Evolutionary conservation across 2,329 filamentous ascomycete species (phyloP).

Genomic region (Boeremia exigua): DNA sequence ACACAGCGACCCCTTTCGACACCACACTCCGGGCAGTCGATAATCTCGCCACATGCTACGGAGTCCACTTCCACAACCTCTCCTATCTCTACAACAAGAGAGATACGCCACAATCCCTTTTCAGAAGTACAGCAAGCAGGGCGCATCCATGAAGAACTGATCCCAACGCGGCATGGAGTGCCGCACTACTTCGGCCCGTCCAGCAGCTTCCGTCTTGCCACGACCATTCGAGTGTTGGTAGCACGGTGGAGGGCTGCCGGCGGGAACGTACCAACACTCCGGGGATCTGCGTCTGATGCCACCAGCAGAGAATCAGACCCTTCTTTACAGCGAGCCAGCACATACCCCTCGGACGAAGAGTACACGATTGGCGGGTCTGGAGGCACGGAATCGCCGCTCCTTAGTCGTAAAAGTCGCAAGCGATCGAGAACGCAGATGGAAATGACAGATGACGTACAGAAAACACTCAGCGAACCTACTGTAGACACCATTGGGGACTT

Average conservation of each 20-base stretch:
- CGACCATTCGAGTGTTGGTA: conserved; percentile 27
- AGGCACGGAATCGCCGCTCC: conserved; percentile 1
- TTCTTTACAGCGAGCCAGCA: conserved; percentile 19
- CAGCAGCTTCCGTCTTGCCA: conserved; percentile 33
- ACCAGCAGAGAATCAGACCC: conserved; percentile 7
- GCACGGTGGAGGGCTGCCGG: conserved; percentile 29
- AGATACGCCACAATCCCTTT: conserved; percentile 23
- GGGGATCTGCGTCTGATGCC: conserved; percentile 11
- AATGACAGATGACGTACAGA: conserved; percentile 19
- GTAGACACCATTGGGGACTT: conserved; percentile 26
- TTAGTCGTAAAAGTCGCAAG: conserved; percentile 22
- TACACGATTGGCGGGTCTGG: conserved; percentile 14
- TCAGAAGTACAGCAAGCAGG: conserved; percentile 19
- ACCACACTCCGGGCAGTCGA: conserved; percentile 1
- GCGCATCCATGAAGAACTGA: conserved; percentile 22
- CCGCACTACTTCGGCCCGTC: conserved; percentile 40
- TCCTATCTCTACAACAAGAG: conserved; percentile 16
- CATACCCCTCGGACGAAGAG: conserved; percentile 29
- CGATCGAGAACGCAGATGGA: conserved; percentile 26
- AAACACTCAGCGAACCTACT: conserved; percentile 4
- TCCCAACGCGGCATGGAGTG: conserved; percentile 26
- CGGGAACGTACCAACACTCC: conserved; percentile 15
- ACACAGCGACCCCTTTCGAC: conserved; percentile 13
- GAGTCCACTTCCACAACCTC: conserved; percentile 16
- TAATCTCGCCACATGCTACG: conserved; percentile 12